Evolutionary conservation across 768 basidiomycete genomes (phyloP), one percentile per base, ranked within the genome.

Genomic region (Gautieria morchelliformis): DNA sequence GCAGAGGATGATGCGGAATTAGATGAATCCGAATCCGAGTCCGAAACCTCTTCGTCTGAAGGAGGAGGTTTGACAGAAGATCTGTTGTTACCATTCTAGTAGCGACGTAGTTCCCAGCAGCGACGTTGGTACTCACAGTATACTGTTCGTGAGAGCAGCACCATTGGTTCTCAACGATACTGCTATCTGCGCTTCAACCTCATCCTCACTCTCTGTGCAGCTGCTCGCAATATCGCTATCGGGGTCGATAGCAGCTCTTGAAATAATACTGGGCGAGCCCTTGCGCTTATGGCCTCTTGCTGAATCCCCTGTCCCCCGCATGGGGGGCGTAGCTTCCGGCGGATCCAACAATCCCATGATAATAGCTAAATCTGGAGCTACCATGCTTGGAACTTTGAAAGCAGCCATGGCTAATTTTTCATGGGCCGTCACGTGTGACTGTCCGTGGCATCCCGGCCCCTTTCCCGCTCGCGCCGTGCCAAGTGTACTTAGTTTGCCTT

Each of bases 101-200:
- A 19, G 33, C 42, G 10, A 46, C 20, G 10, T n/a, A 46, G 45
- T 46, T 46, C 27, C 17, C 5, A 14, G 11, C 27, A 44, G n/a
- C 42, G 42, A 44, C 8, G 22, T 49, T 62, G 14, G 58, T 48
- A 69, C 65, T 39, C 20, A 53, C 24, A 19, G 51, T 62, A 67
- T 63, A 45, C 58, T 59, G 10, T 68, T 66, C 17, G 75, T 76
- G 19, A 75, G 74, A 19, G 77, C 78, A 22, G 71, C 70, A 6
- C 70, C 62, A 17, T 65, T 60, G 22, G 19, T n/a, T 46, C 20
- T 19, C 24, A 14, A 27, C 46, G 32, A 27, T 3, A 40, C n/a
- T 14, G 77, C 73, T 30, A 85, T 75, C 59, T 77, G 77, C n/a
- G 80, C 84, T 60, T 84, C 85, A 46, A 88, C 82, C 66, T 89